These are phyloP conservation scores for Exophiala xenobiotica DNA, from an alignment of 2,329 filamentous ascomycete species.

Conservation along the genomic window DNA sequence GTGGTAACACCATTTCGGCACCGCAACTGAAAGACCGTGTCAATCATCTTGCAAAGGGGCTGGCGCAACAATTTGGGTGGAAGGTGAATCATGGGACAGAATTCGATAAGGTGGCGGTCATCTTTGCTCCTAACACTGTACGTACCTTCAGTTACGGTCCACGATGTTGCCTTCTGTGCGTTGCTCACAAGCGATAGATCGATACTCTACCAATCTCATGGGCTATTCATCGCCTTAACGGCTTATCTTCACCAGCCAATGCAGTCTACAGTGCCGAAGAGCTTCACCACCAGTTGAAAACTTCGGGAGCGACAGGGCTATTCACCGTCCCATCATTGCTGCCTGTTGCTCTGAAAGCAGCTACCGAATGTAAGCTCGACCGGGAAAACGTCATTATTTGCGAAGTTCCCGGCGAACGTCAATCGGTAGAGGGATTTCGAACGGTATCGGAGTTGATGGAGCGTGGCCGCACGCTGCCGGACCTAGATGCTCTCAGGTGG, in stretches of 20 bases:
- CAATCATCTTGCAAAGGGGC: slow-evolving; percentile 64
- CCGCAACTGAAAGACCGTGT: slow-evolving; percentile 64
- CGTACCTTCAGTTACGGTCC: not conserved
- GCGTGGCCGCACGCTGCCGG: slow-evolving; percentile 52
- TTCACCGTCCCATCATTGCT: slow-evolving; percentile 71
- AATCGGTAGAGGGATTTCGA: slow-evolving; percentile 48
- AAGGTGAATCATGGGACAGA: slow-evolving; percentile 67
- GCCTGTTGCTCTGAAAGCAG: slow-evolving; percentile 62
- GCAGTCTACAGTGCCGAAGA: slow-evolving; percentile 70
- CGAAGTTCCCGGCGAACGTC: slow-evolving; percentile 55
- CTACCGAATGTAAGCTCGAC: slow-evolving; percentile 62
- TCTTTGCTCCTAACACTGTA: slow-evolving; percentile 79
- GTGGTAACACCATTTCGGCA: slow-evolving; percentile 65
- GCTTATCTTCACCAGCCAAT: slow-evolving; percentile 71
- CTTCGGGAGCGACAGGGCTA: slow-evolving; percentile 66
- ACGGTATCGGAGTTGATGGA: slow-evolving; percentile 66
- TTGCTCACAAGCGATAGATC: slow-evolving; percentile 52
- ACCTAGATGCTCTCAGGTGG: slow-evolving; percentile 44
- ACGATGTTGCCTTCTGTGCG: not conserved
- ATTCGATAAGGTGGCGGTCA: slow-evolving; percentile 75
- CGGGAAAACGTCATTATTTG: slow-evolving; percentile 67
- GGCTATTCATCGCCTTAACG: slow-evolving; percentile 72
- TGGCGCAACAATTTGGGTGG: slow-evolving; percentile 71
- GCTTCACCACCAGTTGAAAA: slow-evolving; percentile 68
- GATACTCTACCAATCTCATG: slow-evolving; percentile 72